Conservation (phyloP, 2,329 filamentous ascomycete species). For the Fusarium pseudoanthophilum region DNA sequence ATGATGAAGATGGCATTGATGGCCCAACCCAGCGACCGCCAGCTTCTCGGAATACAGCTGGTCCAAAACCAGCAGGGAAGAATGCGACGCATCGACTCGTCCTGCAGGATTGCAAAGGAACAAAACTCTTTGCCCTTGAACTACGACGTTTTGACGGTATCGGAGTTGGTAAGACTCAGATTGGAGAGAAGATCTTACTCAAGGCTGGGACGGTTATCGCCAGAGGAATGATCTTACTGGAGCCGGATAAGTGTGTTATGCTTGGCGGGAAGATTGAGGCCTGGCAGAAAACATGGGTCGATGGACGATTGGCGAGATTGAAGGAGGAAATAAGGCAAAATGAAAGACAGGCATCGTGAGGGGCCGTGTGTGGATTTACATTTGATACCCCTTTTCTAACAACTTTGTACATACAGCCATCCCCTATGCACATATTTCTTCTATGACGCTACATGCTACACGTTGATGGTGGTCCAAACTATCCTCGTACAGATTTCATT, state of each 20-base stretch:
- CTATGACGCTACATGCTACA: background rate
- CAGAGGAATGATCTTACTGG: constrained; percentile 81
- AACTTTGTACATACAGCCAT: background rate
- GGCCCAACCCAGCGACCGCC: constrained; percentile 43
- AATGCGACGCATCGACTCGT: constrained; percentile 81
- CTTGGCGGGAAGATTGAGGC: constrained; percentile 89
- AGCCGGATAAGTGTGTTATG: constrained; percentile 73
- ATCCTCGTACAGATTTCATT: background rate
- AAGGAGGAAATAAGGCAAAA: constrained; percentile 65
- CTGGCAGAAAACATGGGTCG: constrained; percentile 81
- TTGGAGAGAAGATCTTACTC: constrained; percentile 86
- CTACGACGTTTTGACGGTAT: constrained; percentile 73
- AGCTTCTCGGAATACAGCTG: constrained; percentile 16
- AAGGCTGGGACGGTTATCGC: constrained; percentile 72
- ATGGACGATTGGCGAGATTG: constrained; percentile 75
- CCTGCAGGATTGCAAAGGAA: constrained; percentile 81
- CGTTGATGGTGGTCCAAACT: constrained; percentile 3
- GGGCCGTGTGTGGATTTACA: background rate
- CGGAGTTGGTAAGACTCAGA: constrained; percentile 70
- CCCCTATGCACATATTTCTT: background rate
- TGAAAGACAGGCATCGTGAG: constrained; percentile 19
- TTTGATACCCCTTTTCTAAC: constrained; percentile 34
- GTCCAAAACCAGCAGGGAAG: constrained; percentile 44
- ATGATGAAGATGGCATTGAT: constrained; percentile 60
- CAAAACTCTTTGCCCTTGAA: constrained; percentile 78